Conservation (phyloP, 139 green algal species). For the Chlamydomonas asymmetrica region DNA sequence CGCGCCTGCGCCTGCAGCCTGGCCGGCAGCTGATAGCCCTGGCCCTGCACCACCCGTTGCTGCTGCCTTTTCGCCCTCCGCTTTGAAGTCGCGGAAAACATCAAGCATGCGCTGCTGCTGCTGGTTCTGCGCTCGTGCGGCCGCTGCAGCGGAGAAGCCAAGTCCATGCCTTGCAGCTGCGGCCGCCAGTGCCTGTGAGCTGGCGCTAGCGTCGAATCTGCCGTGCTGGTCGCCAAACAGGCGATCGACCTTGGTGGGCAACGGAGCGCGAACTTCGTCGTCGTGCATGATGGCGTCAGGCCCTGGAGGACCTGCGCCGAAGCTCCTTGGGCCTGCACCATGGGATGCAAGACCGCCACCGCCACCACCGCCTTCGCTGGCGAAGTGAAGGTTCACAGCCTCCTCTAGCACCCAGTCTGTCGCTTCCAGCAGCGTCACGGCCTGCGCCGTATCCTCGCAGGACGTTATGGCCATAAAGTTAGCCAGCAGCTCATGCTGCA, state of each 20-base stretch:
- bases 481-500: conserved; percentile 42
- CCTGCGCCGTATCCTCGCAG: conserved; percentile 26
- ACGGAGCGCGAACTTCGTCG: conserved; percentile 52
- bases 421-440: conserved; percentile 51
- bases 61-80: conserved; percentile 12
- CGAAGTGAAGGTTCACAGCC: conserved; percentile 69
- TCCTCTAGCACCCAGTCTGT: conserved; percentile 57
- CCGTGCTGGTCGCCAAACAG: conserved; percentile 68
- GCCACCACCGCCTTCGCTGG: conserved; percentile 21
- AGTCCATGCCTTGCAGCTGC: conserved; percentile 8
- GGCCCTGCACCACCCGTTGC: not conserved
- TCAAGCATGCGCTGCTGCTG: conserved; percentile 35
- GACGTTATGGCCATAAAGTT: conserved; percentile 57
- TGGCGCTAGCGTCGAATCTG: conserved; percentile 20
- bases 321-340: not conserved
- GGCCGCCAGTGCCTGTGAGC: not conserved
- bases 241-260: conserved; percentile 54
- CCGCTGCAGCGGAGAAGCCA: not conserved
- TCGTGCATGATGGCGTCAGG: conserved; percentile 5
- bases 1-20: not conserved
- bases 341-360: not conserved
- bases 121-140: not conserved
- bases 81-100: conserved; percentile 65
- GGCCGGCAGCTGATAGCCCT: conserved; percentile 3
- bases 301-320: not conserved